Evolutionary conservation across 2,329 filamentous ascomycete genomes (phyloP), one percentile per base, ranked within the genome.

Genomic region (Lachnellula cervina): DNA sequence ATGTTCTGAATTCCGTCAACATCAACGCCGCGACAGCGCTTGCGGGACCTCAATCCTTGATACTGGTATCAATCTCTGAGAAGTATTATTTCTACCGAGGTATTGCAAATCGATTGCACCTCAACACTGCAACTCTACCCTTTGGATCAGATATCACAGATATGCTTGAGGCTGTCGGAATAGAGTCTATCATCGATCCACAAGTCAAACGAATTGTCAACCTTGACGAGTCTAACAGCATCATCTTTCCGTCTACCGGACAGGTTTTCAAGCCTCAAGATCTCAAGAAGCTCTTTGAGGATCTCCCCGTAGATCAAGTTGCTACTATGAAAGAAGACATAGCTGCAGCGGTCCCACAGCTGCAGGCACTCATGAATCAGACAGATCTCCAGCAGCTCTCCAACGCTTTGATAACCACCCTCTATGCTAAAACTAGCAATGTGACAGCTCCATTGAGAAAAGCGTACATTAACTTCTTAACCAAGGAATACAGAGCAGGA

Each of bases 31-130:
- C 65, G 5, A 67, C 65, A 7, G 59, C 65, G 13, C 57, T 67
- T 13, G 64, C 65, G 0, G 65, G 65, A 21, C 63, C 64, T 32
- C 64, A 66, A 40, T 65, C 63, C 3, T 57, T 67, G 34, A 54
- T 67, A 1, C 52, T 66, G 21, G 50, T 66, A 21, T 60, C 64
- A 23, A 59, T 65, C 4, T 54, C 55, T n/a, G 56, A 59, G 9
- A 63, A 60, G 49, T 67, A 61, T 51, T 67, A 64, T 54, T 66
- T 67, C 43, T 67, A 67, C 51, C 43, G 64, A 19, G 63, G 64
- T 19, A 58, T 67, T 25, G 56, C 57, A n/a, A 59, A 63, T 32
- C 59, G 51, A 43, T 40, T 38, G 0, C 38, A 58, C 25, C 52
- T 66, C 8, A 57, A 66, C 21, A 63, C 64, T 3, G 52, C 59